A percentile compares a stretch with the other conserved stretches of the same genome.
Conservation (phyloP, 352 stramenopile genomes). For the Nothophytophthora sp. region DNA sequence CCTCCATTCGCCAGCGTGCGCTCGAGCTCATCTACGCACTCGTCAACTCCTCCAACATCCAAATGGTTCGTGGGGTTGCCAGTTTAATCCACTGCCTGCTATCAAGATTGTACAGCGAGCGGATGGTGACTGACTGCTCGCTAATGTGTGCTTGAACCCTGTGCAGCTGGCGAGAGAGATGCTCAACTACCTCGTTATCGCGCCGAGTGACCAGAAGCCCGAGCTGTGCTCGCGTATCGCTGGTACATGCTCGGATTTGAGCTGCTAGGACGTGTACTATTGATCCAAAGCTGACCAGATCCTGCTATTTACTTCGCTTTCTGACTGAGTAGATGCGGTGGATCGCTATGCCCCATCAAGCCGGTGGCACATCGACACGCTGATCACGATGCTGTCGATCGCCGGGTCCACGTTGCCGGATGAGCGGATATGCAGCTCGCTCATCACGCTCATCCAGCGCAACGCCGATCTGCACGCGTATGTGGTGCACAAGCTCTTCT, state of each 20-base stretch:
- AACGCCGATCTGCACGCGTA: conserved; percentile 91
- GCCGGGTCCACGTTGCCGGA: conserved; percentile 92
- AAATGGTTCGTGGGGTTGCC: conserved; percentile 54
- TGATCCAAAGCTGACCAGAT: no score
- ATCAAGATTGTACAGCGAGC: not conserved
- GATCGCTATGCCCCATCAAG: conserved; percentile 83
- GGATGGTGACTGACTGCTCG: not conserved
- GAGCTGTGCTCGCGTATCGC: conserved; percentile 96
- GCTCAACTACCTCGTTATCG: conserved; percentile 99
- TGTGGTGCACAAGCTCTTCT: conserved; percentile 97
- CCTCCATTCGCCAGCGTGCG: conserved; percentile 98
- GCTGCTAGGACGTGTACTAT: no score
- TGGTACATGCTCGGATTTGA: conserved; percentile 45
- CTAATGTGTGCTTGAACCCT: not conserved
- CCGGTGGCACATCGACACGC: conserved; percentile 95
- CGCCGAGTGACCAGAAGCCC: conserved; percentile 93
- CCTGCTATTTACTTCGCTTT: conserved; percentile 8
- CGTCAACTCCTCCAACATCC: conserved; percentile 97
- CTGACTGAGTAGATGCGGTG: conserved; percentile 78
- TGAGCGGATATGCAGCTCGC: conserved; percentile 93
- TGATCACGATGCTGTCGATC: conserved; percentile 99
- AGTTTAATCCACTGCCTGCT: not conserved
- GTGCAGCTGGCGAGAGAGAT: conserved; percentile 95
- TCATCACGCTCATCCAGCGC: conserved; percentile 96
- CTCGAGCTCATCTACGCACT: conserved; percentile 99